Percentiles rank a stretch among this genome's conserved stretches.
These are phyloP conservation scores for Vanrija pseudolonga DNA, from an alignment of 1,284 basidiomycete species.

Conservation along the genomic window DNA sequence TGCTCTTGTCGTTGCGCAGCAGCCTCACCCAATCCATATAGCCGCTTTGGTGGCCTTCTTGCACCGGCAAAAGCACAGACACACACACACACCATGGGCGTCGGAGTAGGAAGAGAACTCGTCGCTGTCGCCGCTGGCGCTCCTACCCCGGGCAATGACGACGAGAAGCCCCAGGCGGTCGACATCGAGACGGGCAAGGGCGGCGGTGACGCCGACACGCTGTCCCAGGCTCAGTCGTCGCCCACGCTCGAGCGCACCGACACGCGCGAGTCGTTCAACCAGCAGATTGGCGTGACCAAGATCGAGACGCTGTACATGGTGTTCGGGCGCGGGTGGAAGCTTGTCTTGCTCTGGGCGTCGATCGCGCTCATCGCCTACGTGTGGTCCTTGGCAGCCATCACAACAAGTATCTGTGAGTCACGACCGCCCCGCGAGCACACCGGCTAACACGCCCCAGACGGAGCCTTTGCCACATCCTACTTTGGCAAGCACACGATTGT, in stretches of 20 bases:
- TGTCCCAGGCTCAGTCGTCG: too few relatives aligned
- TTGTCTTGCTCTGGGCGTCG: slow-evolving; percentile 30
- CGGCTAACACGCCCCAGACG: slow-evolving; percentile 8
- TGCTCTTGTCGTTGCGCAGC: too few relatives aligned
- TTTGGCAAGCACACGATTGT: slow-evolving; percentile 43
- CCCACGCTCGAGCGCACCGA: neutral
- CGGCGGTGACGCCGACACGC: neutral
- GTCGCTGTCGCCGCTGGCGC: neutral
- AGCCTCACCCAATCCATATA: too few relatives aligned
- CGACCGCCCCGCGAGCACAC: neutral
- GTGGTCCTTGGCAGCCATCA: slow-evolving; percentile 28
- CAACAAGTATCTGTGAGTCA: slow-evolving; percentile 28
- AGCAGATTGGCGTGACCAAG: slow-evolving; percentile 38
- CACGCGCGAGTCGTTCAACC: slow-evolving; percentile 9
- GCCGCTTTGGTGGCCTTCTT: too few relatives aligned
- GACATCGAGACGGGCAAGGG: slow-evolving; percentile 4
- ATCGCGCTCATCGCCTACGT: slow-evolving; percentile 31
- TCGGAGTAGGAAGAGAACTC: neutral
- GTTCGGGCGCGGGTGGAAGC: slow-evolving; percentile 21
- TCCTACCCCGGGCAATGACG: neutral
- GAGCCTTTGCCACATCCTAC: slow-evolving; percentile 40
- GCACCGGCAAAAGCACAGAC: neutral
- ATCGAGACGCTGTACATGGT: slow-evolving; percentile 42
- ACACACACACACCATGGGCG: too few relatives aligned
- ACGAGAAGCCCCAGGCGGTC: neutral